These are phyloP conservation scores for Trichoderma endophyticum DNA, from an alignment of 2,329 filamentous ascomycete genomes.

Conservation along the genomic window DNA sequence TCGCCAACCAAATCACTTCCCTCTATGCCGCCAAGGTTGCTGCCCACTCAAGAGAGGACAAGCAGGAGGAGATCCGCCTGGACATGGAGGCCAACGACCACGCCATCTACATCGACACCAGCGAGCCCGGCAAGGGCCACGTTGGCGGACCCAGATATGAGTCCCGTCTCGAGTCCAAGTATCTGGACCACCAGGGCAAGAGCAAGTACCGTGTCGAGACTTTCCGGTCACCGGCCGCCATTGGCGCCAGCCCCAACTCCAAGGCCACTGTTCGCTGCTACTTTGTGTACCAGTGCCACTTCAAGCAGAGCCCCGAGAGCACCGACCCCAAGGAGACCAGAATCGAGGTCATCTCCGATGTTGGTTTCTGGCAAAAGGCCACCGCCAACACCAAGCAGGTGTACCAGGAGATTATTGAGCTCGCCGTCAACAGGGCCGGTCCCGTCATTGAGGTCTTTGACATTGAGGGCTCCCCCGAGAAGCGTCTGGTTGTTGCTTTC, in stretches of 20 bases:
- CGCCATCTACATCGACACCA: conserved; percentile 98
- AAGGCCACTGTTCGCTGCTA: conserved; percentile 91
- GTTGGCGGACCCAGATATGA: conserved; percentile 86
- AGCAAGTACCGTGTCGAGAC: conserved; percentile 91
- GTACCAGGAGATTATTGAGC: conserved; percentile 89
- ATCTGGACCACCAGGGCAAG: conserved; percentile 75
- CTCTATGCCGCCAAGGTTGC: conserved; percentile 96
- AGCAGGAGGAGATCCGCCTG: conserved; percentile 87
- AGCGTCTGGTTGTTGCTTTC: conserved; percentile 91
- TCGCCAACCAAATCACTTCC: conserved; percentile 91
- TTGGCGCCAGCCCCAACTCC: conserved; percentile 64
- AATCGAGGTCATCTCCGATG: conserved; percentile 87
- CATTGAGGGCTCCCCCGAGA: conserved; percentile 86
- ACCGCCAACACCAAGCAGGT: conserved; percentile 93
- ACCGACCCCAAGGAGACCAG: conserved; percentile 77
- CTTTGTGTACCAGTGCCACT: conserved; percentile 97
- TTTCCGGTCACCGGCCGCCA: conserved; percentile 82
- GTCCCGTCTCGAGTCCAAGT: conserved; percentile 89
- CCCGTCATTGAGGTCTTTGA: conserved; percentile 98
- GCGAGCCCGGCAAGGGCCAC: conserved; percentile 76
- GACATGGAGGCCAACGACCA: conserved; percentile 95
- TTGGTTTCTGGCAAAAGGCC: conserved; percentile 91
- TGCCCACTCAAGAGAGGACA: conserved; percentile 87
- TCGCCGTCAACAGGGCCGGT: conserved; percentile 78
- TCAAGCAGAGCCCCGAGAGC: conserved; percentile 68